Conservation (phyloP, 2,329 filamentous ascomycete genomes). For the Fusarium dimerum region DNA sequence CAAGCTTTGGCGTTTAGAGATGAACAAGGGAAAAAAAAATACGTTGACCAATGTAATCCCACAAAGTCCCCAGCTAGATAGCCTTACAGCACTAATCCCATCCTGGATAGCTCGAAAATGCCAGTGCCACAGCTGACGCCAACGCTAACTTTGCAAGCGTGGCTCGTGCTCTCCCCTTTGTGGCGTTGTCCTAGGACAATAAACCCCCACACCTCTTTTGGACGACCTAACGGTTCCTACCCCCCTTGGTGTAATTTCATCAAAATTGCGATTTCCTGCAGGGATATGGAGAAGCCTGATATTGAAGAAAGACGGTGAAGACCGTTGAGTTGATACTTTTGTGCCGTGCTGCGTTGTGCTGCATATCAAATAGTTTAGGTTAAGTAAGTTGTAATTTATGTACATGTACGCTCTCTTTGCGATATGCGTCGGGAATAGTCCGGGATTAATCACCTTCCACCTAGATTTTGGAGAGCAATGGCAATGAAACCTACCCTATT, state of each 20-base stretch:
- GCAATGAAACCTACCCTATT: neutral
- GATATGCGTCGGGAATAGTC: neutral
- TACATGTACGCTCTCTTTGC: neutral
- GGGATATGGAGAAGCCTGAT: neutral
- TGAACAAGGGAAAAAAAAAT: neutral
- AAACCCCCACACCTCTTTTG: too few species aligned
- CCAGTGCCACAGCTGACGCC: neutral
- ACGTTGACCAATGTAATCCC: neutral
- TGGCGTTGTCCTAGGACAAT: neutral
- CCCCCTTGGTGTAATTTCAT: neutral
- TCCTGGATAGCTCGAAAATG: neutral
- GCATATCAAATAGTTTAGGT: neutral
- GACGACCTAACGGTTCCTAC: too few species aligned
- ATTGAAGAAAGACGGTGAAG: neutral
- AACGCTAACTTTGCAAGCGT: neutral
- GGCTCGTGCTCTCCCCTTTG: neutral
- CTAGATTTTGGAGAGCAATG: neutral
- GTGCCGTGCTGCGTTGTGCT: neutral
- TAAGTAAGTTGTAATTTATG: neutral
- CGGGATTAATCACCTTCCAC: too few species aligned
- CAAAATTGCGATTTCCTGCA: neutral
- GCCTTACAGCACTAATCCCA: conserved; percentile 3
- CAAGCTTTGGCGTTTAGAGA: neutral
- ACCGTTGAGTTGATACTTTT: neutral
- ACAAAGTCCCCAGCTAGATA: neutral